Conservation (phyloP, 371 early-diverging fungal species). For the Enterocytospora artemiae region DNA sequence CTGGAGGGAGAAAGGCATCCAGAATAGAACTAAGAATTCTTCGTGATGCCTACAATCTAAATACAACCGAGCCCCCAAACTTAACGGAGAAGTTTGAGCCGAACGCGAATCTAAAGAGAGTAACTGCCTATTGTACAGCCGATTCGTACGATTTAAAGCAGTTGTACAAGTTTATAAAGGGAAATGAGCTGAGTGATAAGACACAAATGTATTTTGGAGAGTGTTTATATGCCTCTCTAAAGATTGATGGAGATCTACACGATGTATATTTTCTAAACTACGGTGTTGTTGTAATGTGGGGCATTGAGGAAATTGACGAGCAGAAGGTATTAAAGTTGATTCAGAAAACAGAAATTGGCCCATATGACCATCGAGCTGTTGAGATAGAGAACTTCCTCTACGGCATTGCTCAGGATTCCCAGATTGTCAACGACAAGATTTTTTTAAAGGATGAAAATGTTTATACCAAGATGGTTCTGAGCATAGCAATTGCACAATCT, state of each 20-base stretch:
- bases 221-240: slow-evolving; percentile 50
- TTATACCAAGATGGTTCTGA: slow-evolving; percentile 58
- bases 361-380: slow-evolving; percentile 42
- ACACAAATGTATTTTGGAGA: slow-evolving; percentile 57
- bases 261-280: slow-evolving; percentile 57
- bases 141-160: slow-evolving; percentile 54
- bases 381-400: slow-evolving; percentile 57
- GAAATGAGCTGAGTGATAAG: slow-evolving; percentile 31
- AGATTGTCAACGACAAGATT: slow-evolving; percentile 57
- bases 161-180: slow-evolving; percentile 47
- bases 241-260: slow-evolving; percentile 16
- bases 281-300: slow-evolving; percentile 58
- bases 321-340: slow-evolving; percentile 48
- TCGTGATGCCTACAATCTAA: slow-evolving; percentile 54
- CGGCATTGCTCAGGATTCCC: slow-evolving; percentile 53
- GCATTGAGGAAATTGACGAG: slow-evolving; percentile 47
- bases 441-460: slow-evolving; percentile 55
- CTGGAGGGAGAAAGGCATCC: slow-evolving; percentile 41
- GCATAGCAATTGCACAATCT: slow-evolving; percentile 59
- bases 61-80: slow-evolving; percentile 29
- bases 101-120: slow-evolving; percentile 45
- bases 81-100: slow-evolving; percentile 33
- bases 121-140: slow-evolving; percentile 57
- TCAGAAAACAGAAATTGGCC: slow-evolving; percentile 50
- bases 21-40: slow-evolving; percentile 50